Base-by-base conservation (phyloP, 768 basidiomycete species). In the Auricularia auricula-judae region DNA sequence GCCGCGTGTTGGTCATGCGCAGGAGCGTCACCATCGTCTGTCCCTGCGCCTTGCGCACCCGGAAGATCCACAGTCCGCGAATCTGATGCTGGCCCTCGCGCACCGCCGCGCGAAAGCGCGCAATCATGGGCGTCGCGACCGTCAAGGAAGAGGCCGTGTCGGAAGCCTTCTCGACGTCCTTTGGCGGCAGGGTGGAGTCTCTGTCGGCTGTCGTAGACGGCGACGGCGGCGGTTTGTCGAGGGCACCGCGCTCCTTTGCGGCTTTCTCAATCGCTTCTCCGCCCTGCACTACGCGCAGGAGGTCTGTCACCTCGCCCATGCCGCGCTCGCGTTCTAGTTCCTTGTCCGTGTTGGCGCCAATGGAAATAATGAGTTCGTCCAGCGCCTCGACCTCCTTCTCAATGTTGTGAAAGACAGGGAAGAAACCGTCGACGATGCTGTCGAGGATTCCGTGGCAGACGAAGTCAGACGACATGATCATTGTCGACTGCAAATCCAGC, bases 401-500 rank as follows among this genome's bases (percentile, higher is more conserved):
- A 43, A 97, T 87, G 65, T 86, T 85, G 67, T 86, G 82, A 65
- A 94, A 77, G 65, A 93, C 81, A 1, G 92, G 92, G 72, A 93
- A 93, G 76, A 95, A 95, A 0, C 91, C 88, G 72, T 98, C 94
- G 23, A 98, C 93, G 62, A 98, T 86, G 1, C 93, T 95, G 71
- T 97, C 95, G 67, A 98, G 77, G 63, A 97, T 81, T 23, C 87
- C 89, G 73, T 98, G 93, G 0, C 92, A 93, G 67, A 98, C 91
- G 92, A 93, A 96, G 72, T 94, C 94, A 93, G 91, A 86, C 3
- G 89, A 86, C 79, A 87, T 86, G 66, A 81, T 84, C 12, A 82
- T 77, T 21, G 80, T 80, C 63, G 85, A 79, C 63, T 88, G 86
- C 3, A 87, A 76, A 12, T 82, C 78, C 62, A 85, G 75, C 51